phyloP scores from a whole-genome alignment of 2,329 filamentous ascomycete genomes.

The Fusarium miscanthi region DNA sequence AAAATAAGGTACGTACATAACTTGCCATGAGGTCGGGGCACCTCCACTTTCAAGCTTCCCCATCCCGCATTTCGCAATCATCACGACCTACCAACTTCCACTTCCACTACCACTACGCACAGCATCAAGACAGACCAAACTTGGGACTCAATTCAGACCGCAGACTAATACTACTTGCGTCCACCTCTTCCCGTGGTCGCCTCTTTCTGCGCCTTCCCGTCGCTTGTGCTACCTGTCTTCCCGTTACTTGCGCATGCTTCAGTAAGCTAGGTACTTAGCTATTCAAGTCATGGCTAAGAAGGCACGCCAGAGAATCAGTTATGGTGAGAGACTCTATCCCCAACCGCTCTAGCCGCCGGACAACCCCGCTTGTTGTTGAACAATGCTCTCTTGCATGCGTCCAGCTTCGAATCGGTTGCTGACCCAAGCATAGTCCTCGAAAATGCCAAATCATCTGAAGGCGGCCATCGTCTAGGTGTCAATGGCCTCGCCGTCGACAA shows the following conservation, averaged over 20 bases:
- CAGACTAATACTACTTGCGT: conserved; percentile 3
- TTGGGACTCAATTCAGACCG: conserved; percentile 6
- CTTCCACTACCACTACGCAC: conserved; percentile 2
- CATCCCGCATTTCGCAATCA: conserved; percentile 40
- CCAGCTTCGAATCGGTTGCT: not conserved
- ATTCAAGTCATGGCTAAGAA: conserved; percentile 70
- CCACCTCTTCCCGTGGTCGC: not conserved
- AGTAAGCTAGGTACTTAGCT: conserved; percentile 2
- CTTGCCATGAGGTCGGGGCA: conserved; percentile 9
- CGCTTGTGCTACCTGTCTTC: conserved; percentile 28
- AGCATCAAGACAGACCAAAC: not conserved
- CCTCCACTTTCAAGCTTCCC: conserved; percentile 42
- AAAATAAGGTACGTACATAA: conserved; percentile 2
- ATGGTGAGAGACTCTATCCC: conserved; percentile 62
- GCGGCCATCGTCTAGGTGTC: conserved; percentile 92
- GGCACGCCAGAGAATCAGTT: conserved; percentile 76
- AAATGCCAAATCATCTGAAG: conserved; percentile 68
- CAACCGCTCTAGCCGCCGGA: not conserved
- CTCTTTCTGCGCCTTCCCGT: conserved; percentile 29
- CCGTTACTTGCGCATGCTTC: conserved; percentile 32
- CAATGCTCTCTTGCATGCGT: not conserved
- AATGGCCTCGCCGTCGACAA: conserved; percentile 92
- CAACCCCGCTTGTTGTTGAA: conserved; percentile 2
- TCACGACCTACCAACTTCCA: conserved; percentile 34
- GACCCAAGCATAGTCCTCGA: conserved; percentile 62